phyloP scores from a whole-genome alignment of 805 yeast genomes.

The Yarrowia osloensis region DNA sequence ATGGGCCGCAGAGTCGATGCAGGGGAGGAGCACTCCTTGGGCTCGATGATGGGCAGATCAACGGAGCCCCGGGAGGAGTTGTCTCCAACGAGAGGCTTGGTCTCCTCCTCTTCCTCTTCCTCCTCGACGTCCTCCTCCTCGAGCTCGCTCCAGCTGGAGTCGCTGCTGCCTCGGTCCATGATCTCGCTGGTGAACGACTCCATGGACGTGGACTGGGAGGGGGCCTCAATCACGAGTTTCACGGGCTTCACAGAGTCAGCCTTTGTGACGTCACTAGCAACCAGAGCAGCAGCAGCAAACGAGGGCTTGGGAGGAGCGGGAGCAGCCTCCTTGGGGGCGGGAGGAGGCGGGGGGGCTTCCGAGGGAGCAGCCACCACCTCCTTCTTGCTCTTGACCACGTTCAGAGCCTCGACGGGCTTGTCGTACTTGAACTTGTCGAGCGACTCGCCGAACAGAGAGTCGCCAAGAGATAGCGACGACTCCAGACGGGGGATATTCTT shows the following conservation, averaged over 20 bases:
- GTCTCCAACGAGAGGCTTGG: background rate
- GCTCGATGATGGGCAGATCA: background rate
- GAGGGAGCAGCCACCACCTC: background rate
- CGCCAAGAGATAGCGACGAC: slow-evolving; percentile 8
- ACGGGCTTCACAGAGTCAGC: background rate
- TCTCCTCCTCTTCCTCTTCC: background rate
- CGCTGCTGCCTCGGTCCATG: slow-evolving; percentile 20
- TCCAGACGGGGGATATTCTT: background rate
- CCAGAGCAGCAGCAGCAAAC: slow-evolving; percentile 22
- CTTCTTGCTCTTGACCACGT: background rate
- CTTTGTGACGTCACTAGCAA: background rate
- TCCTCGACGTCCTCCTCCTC: slow-evolving; percentile 4
- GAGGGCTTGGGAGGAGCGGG: background rate
- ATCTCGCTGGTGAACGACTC: slow-evolving; percentile 13
- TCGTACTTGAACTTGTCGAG: slow-evolving; percentile 26
- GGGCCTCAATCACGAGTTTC: background rate
- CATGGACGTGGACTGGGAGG: slow-evolving; percentile 19
- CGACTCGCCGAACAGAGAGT: slow-evolving; percentile 8
- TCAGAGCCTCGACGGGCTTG: slow-evolving; percentile 1
- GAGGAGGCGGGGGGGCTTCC: background rate
- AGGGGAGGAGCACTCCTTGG: background rate
- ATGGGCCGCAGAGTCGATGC: slow-evolving; percentile 16
- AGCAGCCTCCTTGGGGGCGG: background rate
- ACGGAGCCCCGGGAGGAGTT: background rate
- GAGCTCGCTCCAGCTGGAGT: slow-evolving; percentile 7